Evolutionary conservation across 2,329 filamentous ascomycete genomes (phyloP).

Genomic region (Pseudocercospora ulei): DNA sequence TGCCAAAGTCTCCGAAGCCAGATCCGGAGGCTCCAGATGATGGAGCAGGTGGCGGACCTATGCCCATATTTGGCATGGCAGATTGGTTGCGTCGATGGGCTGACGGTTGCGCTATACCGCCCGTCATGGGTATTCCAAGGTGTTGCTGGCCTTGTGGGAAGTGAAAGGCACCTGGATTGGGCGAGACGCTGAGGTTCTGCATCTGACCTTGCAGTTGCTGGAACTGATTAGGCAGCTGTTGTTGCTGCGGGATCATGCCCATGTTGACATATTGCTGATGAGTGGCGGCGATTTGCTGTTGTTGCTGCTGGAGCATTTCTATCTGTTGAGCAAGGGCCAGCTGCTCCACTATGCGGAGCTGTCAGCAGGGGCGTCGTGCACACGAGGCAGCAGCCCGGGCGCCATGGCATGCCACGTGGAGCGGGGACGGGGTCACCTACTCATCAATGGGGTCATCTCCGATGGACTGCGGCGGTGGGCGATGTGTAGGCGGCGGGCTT

Average conservation of each 20-base stretch:
- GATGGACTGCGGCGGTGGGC: conserved; percentile 94
- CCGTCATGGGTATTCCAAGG: conserved; percentile 60
- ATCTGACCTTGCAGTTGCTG: conserved; percentile 71
- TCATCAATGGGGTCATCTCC: conserved; percentile 94
- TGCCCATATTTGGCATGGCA: conserved; percentile 81
- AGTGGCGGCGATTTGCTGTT: conserved; percentile 91
- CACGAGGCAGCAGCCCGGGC: neutral
- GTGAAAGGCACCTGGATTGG: conserved; percentile 61
- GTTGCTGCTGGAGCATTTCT: conserved; percentile 91
- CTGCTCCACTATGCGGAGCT: conserved; percentile 67
- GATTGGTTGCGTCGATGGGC: conserved; percentile 97
- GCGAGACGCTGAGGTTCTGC: conserved; percentile 64
- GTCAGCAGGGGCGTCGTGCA: conserved; percentile 27
- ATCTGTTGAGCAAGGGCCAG: conserved; percentile 96
- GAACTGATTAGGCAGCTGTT: conserved; percentile 66
- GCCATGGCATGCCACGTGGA: conserved; percentile 2
- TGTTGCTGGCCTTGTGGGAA: conserved; percentile 65
- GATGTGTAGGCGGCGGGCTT: conserved; percentile 88
- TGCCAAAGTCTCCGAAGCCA: conserved; percentile 66
- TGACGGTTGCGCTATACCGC: conserved; percentile 61
- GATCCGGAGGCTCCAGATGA: conserved; percentile 75
- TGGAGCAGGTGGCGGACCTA: conserved; percentile 69
- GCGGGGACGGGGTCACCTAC: conserved; percentile 51
- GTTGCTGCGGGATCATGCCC: conserved; percentile 82
- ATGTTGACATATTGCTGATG: conserved; percentile 97